Conservation (phyloP, 108 stramenopile species). For the Asterionellopsis glacialis region DNA sequence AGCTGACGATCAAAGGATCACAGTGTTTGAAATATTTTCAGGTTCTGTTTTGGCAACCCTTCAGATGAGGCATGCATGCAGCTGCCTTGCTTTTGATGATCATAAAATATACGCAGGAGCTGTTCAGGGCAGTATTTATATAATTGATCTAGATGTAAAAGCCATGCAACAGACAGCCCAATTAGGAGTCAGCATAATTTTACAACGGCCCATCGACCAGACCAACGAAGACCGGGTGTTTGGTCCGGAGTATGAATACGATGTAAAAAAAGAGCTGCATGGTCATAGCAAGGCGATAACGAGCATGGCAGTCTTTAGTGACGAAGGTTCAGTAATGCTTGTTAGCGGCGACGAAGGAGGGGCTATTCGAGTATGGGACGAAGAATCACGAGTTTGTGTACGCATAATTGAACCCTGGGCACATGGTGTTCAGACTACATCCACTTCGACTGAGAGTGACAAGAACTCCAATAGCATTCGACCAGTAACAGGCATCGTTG, state of each 20-base stretch:
- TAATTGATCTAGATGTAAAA: slow-evolving; percentile 61
- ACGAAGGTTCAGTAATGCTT: slow-evolving; percentile 29
- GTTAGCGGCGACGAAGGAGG: slow-evolving; percentile 72
- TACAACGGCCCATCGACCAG: slow-evolving; percentile 1
- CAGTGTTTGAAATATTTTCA: slow-evolving; percentile 59
- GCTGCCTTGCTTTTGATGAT: slow-evolving; percentile 29
- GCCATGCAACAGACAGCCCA: slow-evolving; percentile 49
- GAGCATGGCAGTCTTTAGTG: slow-evolving; percentile 51
- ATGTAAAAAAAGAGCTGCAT: slow-evolving; percentile 44
- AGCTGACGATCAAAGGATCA: slow-evolving; percentile 55
- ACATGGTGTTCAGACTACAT: slow-evolving; percentile 6
- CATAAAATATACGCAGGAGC: slow-evolving; percentile 58
- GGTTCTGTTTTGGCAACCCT: slow-evolving; percentile 52
- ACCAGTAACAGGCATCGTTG: slow-evolving; percentile 52
- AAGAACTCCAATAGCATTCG: slow-evolving; percentile 16
- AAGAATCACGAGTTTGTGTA: slow-evolving; percentile 60
- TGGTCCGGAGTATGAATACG: slow-evolving; percentile 9
- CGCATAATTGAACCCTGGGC: slow-evolving; percentile 69
- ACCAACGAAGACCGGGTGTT: slow-evolving; percentile 29
- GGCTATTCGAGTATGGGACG: slow-evolving; percentile 76
- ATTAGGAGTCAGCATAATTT: slow-evolving; percentile 19
- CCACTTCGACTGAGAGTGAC: background rate
- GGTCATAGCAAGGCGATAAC: slow-evolving; percentile 68
- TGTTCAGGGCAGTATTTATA: slow-evolving; percentile 60
- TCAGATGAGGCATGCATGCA: slow-evolving; percentile 48